Conservation (phyloP, 306 rosid species). For the Malus asiatica region DNA sequence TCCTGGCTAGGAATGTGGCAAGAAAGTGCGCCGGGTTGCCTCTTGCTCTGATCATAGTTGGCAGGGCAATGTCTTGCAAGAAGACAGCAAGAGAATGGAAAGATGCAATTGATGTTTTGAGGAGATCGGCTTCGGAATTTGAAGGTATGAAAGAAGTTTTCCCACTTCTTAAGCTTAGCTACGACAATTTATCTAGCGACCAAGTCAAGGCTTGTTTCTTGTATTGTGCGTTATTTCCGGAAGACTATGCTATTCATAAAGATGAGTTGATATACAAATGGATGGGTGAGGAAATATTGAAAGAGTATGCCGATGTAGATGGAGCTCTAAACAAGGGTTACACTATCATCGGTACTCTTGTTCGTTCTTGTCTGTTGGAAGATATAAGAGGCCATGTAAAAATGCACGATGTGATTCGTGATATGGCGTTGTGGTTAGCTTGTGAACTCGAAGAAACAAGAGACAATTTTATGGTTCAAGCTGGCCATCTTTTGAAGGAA, state of each 20-base stretch:
- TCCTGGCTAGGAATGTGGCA: neutral
- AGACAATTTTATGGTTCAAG: no score
- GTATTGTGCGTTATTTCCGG: neutral
- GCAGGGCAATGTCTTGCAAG: constrained; percentile 15
- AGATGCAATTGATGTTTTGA: neutral
- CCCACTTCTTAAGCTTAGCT: constrained; percentile 2
- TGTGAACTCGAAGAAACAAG: no score
- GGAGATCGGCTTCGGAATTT: neutral
- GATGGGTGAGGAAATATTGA: constrained; percentile 5
- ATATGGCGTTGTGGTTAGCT: neutral
- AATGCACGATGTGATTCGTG: constrained; percentile 12
- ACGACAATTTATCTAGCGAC: neutral
- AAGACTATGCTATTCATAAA: neutral
- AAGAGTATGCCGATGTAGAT: neutral
- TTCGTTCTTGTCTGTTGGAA: neutral
- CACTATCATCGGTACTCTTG: neutral
- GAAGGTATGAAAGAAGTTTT: constrained; percentile 15
- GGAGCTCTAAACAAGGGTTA: neutral
- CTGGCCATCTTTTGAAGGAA: no score
- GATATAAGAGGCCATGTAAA: neutral
- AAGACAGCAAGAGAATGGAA: constrained; percentile 1
- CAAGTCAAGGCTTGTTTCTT: constrained; percentile 4
- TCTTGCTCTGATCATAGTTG: constrained; percentile 3
- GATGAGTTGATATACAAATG: neutral
- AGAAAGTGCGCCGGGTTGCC: constrained; percentile 11